phyloP scores from a whole-genome alignment of 305 asterid genomes.

The Fraxinus sp. region DNA sequence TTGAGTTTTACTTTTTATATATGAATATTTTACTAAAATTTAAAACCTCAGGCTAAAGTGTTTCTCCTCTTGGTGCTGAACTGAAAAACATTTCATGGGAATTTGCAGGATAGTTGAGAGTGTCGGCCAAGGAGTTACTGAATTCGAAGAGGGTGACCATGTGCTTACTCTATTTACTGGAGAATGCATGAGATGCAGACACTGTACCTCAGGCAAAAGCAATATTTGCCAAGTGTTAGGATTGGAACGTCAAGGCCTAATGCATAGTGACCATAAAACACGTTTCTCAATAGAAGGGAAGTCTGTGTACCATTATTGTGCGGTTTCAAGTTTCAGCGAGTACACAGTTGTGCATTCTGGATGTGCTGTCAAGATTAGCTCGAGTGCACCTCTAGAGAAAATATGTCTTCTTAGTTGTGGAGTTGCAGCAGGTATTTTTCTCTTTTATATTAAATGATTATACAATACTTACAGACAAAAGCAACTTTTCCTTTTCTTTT shows the following conservation, averaged over 20 bases:
- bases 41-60: background rate
- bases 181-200: constrained; percentile 82
- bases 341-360: constrained; percentile 91
- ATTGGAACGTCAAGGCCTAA: constrained; percentile 80
- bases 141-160: constrained; percentile 74
- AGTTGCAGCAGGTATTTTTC: constrained; percentile 75
- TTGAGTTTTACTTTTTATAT: constrained; percentile 1
- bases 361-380: constrained; percentile 79
- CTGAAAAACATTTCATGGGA: constrained; percentile 6
- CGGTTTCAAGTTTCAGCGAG: constrained; percentile 94
- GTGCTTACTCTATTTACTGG: constrained; percentile 84
- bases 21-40: background rate
- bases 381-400: constrained; percentile 80
- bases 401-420: constrained; percentile 98
- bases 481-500: background rate
- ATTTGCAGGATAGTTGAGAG: constrained; percentile 83
- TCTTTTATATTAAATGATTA: background rate
- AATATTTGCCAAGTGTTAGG: constrained; percentile 81
- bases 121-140: constrained; percentile 83
- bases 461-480: background rate
- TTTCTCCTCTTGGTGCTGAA: constrained; percentile 5
- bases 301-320: constrained; percentile 79
- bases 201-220: constrained; percentile 75
- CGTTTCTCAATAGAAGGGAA: constrained; percentile 77
- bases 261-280: constrained; percentile 83